phyloP scores from a whole-genome alignment of 345 rosid genomes.

The Corymbia maculata region DNA sequence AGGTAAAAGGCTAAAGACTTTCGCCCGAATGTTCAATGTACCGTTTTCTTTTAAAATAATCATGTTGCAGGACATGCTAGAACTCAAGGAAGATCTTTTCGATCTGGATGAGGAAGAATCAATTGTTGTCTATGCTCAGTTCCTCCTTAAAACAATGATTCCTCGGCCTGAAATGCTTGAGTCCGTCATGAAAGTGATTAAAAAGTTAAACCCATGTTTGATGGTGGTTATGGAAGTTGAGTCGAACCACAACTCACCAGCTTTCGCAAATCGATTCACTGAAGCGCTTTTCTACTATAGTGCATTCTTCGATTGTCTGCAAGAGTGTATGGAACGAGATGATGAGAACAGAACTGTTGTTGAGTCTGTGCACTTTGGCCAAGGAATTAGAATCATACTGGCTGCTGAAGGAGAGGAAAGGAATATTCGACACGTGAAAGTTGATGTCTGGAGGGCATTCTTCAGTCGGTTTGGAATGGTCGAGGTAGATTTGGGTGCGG shows the following conservation, averaged over 20 bases:
- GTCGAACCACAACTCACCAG: conserved; percentile 10
- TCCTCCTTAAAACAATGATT: background rate
- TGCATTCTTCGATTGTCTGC: conserved; percentile 19
- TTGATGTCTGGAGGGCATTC: conserved; percentile 16
- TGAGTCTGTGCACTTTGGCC: background rate
- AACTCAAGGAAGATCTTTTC: conserved; percentile 7
- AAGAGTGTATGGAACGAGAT: conserved; percentile 8
- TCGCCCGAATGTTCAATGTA: conserved; percentile 1
- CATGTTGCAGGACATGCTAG: background rate
- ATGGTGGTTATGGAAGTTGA: conserved; percentile 11
- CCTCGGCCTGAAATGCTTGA: conserved; percentile 3
- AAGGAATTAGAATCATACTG: conserved; percentile 9
- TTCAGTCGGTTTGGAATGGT: conserved; percentile 14
- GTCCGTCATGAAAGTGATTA: conserved; percentile 6
- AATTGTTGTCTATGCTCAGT: conserved; percentile 2
- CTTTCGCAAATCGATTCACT: conserved; percentile 6
- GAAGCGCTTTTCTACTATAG: conserved; percentile 7
- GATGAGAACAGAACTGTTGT: background rate
- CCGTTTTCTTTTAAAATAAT: conserved; percentile 6
- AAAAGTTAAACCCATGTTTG: conserved; percentile 9
- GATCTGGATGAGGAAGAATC: conserved; percentile 3
- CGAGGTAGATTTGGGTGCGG: conserved; percentile 10
- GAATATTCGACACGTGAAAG: conserved; percentile 4
- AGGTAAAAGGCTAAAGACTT: conserved; percentile 7
- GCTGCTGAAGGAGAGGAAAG: conserved; percentile 22